Evolutionary conservation across 2,329 filamentous ascomycete species (phyloP), one percentile per base, ranked within the genome.

Genomic region (Colletotrichum higginsianum): DNA sequence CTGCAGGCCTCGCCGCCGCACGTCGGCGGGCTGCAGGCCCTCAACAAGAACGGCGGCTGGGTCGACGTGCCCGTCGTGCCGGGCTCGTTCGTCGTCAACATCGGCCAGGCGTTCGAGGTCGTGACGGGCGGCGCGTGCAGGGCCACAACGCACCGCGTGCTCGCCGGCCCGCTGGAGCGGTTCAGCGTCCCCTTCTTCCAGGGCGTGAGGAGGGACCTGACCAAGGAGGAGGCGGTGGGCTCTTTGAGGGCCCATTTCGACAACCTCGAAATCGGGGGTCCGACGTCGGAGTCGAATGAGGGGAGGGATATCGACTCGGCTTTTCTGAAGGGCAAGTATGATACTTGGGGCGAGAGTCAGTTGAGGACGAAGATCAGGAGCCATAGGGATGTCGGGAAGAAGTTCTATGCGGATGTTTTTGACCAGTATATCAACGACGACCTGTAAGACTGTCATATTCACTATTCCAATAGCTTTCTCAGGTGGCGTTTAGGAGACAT

Each of bases 81-180:
- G 0, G 84, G 82, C 0, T 87, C 86, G 0, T 86, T 90, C 61
- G 88, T 90, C 3, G 87, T 90, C 46, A 89, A 89, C 73, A 86
- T 89, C 66, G 88, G 88, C 0, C 88, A 90, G 75, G 86, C 86
- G 0, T 89, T 90, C 62, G 88, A 90, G 76, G 86, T 87, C 1
- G 85, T 88, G 1, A 90, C 88, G 0, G 81, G 84, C 66, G 87
- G 88, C 0, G 81, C 84, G 2, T 87, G 88, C 72, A 86, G 83
- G 71, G 88, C 88, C 2, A 90, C 88, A 0, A 85, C 85, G 0
- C 81, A 86, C 65, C 79, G 85, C 52, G 84, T 86, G 56, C 71
- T 84, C 26, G 76, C 80, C 0, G 79, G 78, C 0, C 53, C 74
- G 1, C 57, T 71, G 2, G 82, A 84, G 71, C 73, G 84, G 12